These are phyloP conservation scores for Pelargonium fulgidum DNA, from an alignment of 441 rosid genomes.

Conservation along the genomic window DNA sequence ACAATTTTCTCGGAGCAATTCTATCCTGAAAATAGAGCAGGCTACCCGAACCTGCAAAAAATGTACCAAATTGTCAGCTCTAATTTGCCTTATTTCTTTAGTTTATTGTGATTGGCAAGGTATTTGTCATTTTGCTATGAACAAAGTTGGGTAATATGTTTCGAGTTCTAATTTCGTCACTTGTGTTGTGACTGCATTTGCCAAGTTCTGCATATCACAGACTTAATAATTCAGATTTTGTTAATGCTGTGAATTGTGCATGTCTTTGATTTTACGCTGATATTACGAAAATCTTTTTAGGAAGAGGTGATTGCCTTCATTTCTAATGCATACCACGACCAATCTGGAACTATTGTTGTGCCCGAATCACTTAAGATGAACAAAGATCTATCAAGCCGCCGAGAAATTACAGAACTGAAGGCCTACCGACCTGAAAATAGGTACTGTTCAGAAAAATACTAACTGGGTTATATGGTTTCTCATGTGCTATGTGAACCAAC, in stretches of 20 bases:
- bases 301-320: conserved; percentile 58
- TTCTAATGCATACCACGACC: conserved; percentile 47
- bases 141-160: too few species aligned
- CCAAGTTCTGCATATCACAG: too few species aligned
- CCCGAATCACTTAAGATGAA: conserved; percentile 56
- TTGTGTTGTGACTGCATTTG: too few species aligned
- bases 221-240: not conserved
- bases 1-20: too few species aligned
- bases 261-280: conserved; percentile 11
- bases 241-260: not conserved
- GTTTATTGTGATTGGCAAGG: too few species aligned
- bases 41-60: not conserved
- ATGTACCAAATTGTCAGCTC: too few species aligned
- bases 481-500: too few species aligned
- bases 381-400: conserved; percentile 38
- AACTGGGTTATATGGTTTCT: not conserved
- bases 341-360: conserved; percentile 38
- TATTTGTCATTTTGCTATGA: not conserved
- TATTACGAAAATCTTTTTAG: conserved; percentile 30
- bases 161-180: too few species aligned
- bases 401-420: conserved; percentile 53
- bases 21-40: too few species aligned
- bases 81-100: too few species aligned
- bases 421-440: conserved; percentile 57
- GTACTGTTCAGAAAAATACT: conserved; percentile 23